Conservation (phyloP, 768 basidiomycete genomes). For the Mycena epipterygia region DNA sequence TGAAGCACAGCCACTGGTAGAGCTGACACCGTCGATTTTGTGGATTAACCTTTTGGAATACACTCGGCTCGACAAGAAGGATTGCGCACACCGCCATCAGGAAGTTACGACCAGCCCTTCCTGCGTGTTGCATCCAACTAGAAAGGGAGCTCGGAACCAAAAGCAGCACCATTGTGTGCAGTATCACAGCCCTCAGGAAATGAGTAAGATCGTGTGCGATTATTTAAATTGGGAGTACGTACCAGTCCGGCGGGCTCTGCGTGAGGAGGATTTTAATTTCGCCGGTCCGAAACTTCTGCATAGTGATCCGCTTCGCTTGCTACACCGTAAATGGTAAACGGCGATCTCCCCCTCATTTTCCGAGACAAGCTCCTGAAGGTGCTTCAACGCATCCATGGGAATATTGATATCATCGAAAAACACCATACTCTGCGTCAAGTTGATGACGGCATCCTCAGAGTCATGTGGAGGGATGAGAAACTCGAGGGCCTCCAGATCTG, state of each 20-base stretch:
- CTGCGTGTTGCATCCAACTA: neutral
- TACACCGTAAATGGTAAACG: neutral
- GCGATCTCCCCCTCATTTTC: neutral
- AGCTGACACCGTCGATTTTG: neutral
- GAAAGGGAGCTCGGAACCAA: neutral
- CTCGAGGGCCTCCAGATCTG: neutral
- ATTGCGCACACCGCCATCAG: conserved; percentile 23
- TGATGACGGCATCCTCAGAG: neutral
- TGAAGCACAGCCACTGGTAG: no score
- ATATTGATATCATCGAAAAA: neutral
- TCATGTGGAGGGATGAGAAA: neutral
- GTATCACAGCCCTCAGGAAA: conserved; percentile 43
- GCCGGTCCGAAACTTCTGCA: conserved; percentile 38
- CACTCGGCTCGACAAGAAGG: conserved; percentile 28
- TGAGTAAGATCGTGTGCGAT: neutral
- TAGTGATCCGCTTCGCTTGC: neutral
- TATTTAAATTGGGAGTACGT: conserved; percentile 5
- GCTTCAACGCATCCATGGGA: neutral
- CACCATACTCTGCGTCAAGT: neutral
- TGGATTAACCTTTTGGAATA: conserved; percentile 28
- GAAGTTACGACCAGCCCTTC: conserved; percentile 31
- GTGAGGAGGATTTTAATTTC: conserved; percentile 42
- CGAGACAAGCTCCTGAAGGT: neutral
- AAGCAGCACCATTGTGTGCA: conserved; percentile 31
- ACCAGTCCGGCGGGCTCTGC: conserved; percentile 49